Evolutionary conservation across 495 filamentous ascomycete species (phyloP).

Genomic region (Penicillium argentinense): DNA sequence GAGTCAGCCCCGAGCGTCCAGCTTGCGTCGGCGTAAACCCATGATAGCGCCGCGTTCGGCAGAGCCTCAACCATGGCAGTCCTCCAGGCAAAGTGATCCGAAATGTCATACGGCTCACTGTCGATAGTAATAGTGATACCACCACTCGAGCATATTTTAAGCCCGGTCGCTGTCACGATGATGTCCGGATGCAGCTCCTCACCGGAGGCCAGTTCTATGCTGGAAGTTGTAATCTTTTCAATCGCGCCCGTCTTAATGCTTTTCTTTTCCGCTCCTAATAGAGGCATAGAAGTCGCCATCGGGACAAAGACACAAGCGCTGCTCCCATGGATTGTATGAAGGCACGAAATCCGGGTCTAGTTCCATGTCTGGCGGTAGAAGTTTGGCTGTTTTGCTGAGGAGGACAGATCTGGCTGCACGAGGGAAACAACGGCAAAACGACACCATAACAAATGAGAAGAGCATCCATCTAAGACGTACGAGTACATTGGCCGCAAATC

Average conservation of each 20-base stretch:
- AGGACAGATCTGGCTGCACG: slow-evolving; percentile 36
- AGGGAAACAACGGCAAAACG: slow-evolving; percentile 61
- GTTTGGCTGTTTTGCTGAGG: too few species aligned
- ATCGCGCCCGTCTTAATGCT: slow-evolving; percentile 62
- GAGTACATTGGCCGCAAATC: slow-evolving; percentile 32
- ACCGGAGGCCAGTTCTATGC: slow-evolving; percentile 61
- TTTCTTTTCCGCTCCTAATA: slow-evolving; percentile 58
- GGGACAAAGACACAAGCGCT: slow-evolving; percentile 70
- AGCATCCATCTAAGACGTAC: slow-evolving; percentile 47
- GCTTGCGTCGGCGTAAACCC: slow-evolving; percentile 57
- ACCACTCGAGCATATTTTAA: slow-evolving; percentile 56
- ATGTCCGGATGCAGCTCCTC: slow-evolving; percentile 62
- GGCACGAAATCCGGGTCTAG: slow-evolving; percentile 71
- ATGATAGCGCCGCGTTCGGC: slow-evolving; percentile 54
- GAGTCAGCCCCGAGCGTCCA: slow-evolving; percentile 63
- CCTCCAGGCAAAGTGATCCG: slow-evolving; percentile 53
- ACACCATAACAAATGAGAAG: slow-evolving; percentile 47
- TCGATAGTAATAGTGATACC: slow-evolving; percentile 53
- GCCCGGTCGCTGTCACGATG: slow-evolving; percentile 74
- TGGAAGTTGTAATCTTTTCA: slow-evolving; percentile 56
- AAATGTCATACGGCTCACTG: slow-evolving; percentile 48
- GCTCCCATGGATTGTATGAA: slow-evolving; percentile 69
- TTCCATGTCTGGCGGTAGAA: slow-evolving; percentile 56
- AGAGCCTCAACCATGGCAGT: slow-evolving; percentile 59
- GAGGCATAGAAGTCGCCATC: slow-evolving; percentile 71